phyloP scores from a whole-genome alignment of 2,329 filamentous ascomycete genomes.

The Calonectria pseudoreteaudii region DNA sequence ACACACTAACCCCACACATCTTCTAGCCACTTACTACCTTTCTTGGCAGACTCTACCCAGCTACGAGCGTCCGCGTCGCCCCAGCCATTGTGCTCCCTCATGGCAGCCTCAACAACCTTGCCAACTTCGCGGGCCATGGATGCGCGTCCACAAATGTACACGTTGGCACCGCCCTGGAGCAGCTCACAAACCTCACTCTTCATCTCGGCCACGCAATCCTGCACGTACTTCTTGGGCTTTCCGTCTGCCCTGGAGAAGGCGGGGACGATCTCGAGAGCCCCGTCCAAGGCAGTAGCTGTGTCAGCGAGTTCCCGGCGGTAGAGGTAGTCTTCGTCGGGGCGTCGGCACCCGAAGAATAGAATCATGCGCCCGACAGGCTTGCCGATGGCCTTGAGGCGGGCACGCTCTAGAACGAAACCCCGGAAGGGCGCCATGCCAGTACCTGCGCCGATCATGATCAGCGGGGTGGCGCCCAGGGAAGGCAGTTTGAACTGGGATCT shows the following conservation, averaged over 20 bases:
- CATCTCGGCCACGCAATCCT: conserved; percentile 50
- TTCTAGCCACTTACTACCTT: conserved; percentile 63
- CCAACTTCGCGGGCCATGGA: conserved; percentile 58
- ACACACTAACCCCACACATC: conserved; percentile 62
- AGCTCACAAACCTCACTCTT: conserved; percentile 44
- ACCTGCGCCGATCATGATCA: conserved; percentile 65
- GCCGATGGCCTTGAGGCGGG: conserved; percentile 33
- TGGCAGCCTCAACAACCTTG: conserved; percentile 50
- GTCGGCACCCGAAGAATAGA: conserved; percentile 71
- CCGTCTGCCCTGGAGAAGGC: conserved; percentile 33
- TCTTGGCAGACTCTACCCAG: conserved; percentile 62
- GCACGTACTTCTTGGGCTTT: conserved; percentile 49
- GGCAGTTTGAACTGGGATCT: conserved; percentile 60
- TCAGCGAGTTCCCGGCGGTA: conserved; percentile 59
- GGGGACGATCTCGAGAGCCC: conserved; percentile 29
- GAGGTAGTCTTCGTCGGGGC: conserved; percentile 63
- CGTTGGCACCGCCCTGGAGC: conserved; percentile 48
- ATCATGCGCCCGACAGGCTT: conserved; percentile 39
- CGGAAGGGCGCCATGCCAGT: conserved; percentile 60
- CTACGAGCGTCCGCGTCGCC: conserved; percentile 53
- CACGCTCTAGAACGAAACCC: conserved; percentile 43
- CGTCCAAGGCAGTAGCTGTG: conserved; percentile 28
- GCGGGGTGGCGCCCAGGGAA: conserved; percentile 52
- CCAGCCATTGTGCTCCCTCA: conserved; percentile 51
- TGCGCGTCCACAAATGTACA: conserved; percentile 57